phyloP scores from a whole-genome alignment of 2,329 filamentous ascomycete species.

The Xylariaceae sp. region DNA sequence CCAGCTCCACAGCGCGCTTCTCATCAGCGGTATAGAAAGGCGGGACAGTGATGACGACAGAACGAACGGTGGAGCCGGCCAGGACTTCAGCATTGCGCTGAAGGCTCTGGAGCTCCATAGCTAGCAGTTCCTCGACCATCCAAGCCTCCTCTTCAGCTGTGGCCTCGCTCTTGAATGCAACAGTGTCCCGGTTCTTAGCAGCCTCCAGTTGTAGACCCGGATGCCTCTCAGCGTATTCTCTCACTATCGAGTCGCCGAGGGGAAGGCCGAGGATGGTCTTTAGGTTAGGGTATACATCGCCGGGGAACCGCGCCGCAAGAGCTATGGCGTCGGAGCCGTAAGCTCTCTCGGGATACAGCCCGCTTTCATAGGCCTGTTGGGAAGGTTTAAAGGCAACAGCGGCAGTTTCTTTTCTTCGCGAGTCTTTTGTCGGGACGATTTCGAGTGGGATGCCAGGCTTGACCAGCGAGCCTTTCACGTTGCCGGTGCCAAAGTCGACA shows the following conservation, averaged over 20 bases:
- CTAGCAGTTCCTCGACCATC: slow-evolving; percentile 87
- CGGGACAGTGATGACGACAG: slow-evolving; percentile 84
- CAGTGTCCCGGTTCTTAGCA: slow-evolving; percentile 60
- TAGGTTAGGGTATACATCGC: slow-evolving; percentile 91
- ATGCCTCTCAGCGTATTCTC: slow-evolving; percentile 70
- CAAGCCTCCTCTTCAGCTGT: slow-evolving; percentile 58
- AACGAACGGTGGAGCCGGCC: slow-evolving; percentile 69
- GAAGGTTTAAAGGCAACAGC: slow-evolving; percentile 90
- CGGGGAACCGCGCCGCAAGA: slow-evolving; percentile 79
- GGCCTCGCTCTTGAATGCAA: slow-evolving; percentile 73
- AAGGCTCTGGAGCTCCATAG: slow-evolving; percentile 93
- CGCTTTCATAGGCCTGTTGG: slow-evolving; percentile 58
- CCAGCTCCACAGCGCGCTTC: slow-evolving; percentile 77
- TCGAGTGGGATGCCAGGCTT: slow-evolving; percentile 97
- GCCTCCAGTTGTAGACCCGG: slow-evolving; percentile 69
- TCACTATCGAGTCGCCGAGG: slow-evolving; percentile 55
- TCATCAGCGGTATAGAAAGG: slow-evolving; percentile 88
- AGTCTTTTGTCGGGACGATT: slow-evolving; percentile 96
- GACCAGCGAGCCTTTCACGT: slow-evolving; percentile 92
- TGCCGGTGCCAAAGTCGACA: slow-evolving; percentile 91
- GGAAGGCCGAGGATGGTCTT: slow-evolving; percentile 82
- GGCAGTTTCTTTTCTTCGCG: slow-evolving; percentile 88
- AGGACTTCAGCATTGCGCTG: slow-evolving; percentile 81
- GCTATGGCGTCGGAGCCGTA: slow-evolving; percentile 92
- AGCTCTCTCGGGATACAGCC: slow-evolving; percentile 76